A percentile compares a stretch with the other conserved stretches of the same genome.
These are phyloP conservation scores for Trichocladium uniseriatum DNA, from an alignment of 495 filamentous ascomycete genomes.

Conservation along the genomic window DNA sequence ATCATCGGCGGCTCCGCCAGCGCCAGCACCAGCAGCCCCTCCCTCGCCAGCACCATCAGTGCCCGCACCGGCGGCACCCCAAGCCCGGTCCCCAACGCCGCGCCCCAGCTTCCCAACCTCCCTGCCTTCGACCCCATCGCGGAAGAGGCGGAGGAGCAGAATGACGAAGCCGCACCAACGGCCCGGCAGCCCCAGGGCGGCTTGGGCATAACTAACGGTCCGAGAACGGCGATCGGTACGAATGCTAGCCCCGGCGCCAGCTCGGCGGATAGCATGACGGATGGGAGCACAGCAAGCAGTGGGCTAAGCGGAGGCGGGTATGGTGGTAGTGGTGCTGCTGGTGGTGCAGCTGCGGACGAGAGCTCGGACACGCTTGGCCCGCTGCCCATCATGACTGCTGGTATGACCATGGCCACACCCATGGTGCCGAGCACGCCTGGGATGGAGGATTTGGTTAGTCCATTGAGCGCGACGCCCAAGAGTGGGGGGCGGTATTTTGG, in stretches of 20 bases:
- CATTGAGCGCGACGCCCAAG: too few species aligned
- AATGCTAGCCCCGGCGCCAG: slow-evolving; percentile 1
- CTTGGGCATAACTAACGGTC: too few species aligned
- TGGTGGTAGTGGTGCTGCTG: background rate
- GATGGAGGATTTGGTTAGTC: too few species aligned
- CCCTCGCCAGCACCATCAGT: slow-evolving; percentile 7
- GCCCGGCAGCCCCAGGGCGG: too few species aligned
- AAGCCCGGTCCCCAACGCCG: background rate
- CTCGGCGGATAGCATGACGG: slow-evolving; percentile 29
- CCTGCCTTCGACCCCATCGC: slow-evolving; percentile 20
- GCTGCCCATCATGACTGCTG: too few species aligned
- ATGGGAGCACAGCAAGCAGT: background rate
- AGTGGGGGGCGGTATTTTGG: too few species aligned
- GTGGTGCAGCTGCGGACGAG: too few species aligned
- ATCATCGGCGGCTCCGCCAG: slow-evolving; percentile 1
- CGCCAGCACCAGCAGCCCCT: slow-evolving; percentile 5
- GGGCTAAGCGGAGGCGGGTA: background rate
- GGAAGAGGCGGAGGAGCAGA: slow-evolving; percentile 12
- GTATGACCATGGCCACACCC: too few species aligned
- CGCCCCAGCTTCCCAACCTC: slow-evolving; percentile 20
- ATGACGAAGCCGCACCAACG: too few species aligned
- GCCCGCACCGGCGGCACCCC: slow-evolving; percentile 4
- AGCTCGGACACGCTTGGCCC: too few species aligned
- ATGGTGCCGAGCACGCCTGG: too few species aligned
- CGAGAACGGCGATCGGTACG: too few species aligned